A percentile compares a stretch with the other conserved stretches of the same genome.
These are phyloP conservation scores for Ramalina intermedia DNA, from an alignment of 495 filamentous ascomycete species.

Conservation along the genomic window DNA sequence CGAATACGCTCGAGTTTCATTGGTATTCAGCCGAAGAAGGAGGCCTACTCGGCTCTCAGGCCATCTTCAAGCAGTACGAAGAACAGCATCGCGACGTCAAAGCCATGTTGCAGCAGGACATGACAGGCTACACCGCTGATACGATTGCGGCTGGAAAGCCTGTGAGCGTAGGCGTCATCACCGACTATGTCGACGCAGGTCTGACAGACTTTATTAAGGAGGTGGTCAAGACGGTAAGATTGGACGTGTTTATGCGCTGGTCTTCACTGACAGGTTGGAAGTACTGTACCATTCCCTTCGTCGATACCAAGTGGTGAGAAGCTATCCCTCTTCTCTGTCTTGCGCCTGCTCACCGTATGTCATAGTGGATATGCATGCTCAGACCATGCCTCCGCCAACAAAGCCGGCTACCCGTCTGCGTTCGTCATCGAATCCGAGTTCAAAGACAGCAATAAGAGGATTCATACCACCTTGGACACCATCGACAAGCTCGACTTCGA, in stretches of 20 bases:
- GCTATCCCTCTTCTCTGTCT: not conserved
- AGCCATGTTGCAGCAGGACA: constrained; percentile 98
- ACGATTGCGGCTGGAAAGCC: constrained; percentile 70
- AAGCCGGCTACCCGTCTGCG: constrained; percentile 87
- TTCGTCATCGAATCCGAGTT: constrained; percentile 93
- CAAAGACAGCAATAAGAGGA: constrained; percentile 69
- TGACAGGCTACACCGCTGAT: constrained; percentile 82
- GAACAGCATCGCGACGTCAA: constrained; percentile 61
- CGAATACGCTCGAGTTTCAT: constrained; percentile 87
- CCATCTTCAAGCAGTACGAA: constrained; percentile 78
- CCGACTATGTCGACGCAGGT: constrained; percentile 71
- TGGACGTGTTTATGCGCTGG: not conserved
- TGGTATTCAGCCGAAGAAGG: constrained; percentile 93
- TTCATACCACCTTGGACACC: constrained; percentile 80
- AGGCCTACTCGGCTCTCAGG: constrained; percentile 72
- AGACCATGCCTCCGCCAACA: constrained; percentile 90
- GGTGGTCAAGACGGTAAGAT: constrained; percentile 55
- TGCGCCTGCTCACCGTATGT: not conserved
- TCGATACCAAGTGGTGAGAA: constrained; percentile 63
- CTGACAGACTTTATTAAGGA: constrained; percentile 89
- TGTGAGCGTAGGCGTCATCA: constrained; percentile 86
- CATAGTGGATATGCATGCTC: constrained; percentile 76
- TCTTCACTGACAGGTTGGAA: constrained; percentile 9
- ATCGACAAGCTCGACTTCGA: constrained; percentile 85
- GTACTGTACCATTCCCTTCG: constrained; percentile 84